These are phyloP conservation scores for Dendrocalamus sinicus DNA, from an alignment of 176 grass and related monocot species.

Conservation along the genomic window DNA sequence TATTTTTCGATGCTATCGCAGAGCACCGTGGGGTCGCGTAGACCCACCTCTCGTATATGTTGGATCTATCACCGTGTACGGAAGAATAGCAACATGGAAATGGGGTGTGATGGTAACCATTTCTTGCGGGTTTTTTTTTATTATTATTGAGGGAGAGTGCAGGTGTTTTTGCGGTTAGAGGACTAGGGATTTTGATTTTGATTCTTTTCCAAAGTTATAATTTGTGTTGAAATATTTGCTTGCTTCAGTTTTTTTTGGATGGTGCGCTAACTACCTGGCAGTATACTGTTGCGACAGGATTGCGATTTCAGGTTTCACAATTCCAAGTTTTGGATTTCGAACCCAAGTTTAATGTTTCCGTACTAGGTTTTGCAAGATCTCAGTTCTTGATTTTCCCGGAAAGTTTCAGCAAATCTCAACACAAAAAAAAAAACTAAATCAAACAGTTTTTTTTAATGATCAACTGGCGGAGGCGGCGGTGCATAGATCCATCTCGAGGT, in stretches of 20 bases:
- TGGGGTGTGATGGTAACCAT: neutral
- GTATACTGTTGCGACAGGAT: neutral
- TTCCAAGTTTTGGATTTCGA: neutral
- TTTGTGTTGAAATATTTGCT: no score
- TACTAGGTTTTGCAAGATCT: neutral
- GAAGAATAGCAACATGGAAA: neutral
- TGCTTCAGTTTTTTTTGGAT: neutral
- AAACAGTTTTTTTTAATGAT: neutral
- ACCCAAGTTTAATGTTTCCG: neutral
- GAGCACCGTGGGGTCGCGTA: neutral
- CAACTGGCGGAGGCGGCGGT: neutral
- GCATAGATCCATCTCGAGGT: neutral
- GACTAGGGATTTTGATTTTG: neutral
- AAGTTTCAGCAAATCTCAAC: neutral
- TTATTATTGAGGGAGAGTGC: neutral
- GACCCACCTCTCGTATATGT: neutral
- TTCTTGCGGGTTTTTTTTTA: neutral
- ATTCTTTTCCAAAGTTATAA: no score
- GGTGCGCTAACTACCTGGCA: no score
- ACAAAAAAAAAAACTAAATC: neutral
- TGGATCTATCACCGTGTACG: constrained; percentile 40
- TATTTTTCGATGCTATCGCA: neutral
- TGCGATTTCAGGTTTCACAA: neutral
- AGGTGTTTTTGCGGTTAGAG: neutral
- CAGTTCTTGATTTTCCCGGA: neutral